phyloP scores from a whole-genome alignment of 2,329 filamentous ascomycete genomes.

The Sporothrix luriei region DNA sequence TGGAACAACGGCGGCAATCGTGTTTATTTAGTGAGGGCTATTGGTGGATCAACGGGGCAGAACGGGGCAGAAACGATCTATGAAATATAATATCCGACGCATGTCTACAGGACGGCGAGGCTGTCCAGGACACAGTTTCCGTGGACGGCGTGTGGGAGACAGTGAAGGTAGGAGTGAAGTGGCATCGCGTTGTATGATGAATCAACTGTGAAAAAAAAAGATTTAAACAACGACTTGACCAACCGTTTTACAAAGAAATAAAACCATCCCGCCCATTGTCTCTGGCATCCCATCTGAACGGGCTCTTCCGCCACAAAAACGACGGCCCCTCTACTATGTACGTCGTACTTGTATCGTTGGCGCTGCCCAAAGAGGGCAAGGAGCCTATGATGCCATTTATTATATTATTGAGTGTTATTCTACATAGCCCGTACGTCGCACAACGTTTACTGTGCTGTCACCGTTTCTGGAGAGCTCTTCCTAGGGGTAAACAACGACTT shows the following conservation, averaged over 20 bases:
- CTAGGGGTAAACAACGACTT: neutral
- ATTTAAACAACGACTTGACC: neutral
- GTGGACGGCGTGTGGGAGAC: neutral
- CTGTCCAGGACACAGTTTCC: neutral
- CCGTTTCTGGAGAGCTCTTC: neutral
- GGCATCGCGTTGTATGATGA: neutral
- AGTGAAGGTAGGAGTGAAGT: neutral
- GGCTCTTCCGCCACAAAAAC: neutral
- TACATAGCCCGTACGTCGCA: neutral
- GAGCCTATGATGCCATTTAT: constrained; percentile 24
- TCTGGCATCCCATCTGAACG: neutral
- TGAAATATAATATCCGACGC: neutral
- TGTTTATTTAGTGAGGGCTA: constrained; percentile 2
- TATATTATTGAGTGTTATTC: constrained; percentile 3
- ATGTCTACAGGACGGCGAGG: neutral
- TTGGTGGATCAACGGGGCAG: neutral
- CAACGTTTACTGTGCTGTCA: neutral
- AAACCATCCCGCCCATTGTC: neutral
- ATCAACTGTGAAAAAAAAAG: too few relatives aligned
- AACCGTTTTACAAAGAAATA: neutral
- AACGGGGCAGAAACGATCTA: neutral
- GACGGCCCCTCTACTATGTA: neutral
- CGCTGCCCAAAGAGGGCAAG: constrained; percentile 9
- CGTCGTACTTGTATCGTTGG: too few relatives aligned
- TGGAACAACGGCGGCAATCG: neutral